Conservation (phyloP, 371 early-diverging fungal species). For the Mortierella sp. region DNA sequence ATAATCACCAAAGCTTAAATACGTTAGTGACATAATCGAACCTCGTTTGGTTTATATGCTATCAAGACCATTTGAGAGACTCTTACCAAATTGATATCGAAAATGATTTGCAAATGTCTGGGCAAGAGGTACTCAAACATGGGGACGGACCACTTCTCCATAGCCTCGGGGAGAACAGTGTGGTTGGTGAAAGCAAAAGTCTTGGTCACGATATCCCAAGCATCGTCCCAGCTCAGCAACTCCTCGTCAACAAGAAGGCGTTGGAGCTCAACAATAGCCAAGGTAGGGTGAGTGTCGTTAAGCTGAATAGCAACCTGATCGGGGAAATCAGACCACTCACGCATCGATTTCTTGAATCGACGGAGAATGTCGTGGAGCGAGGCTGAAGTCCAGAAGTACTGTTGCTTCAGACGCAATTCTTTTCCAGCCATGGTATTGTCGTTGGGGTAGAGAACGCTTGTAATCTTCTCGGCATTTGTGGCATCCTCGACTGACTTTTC, state of each 20-base stretch:
- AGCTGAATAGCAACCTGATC: slow-evolving; percentile 93
- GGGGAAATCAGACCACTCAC: slow-evolving; percentile 88
- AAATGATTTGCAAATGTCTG: slow-evolving; percentile 94
- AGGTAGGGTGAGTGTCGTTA: slow-evolving; percentile 88
- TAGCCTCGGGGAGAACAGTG: slow-evolving; percentile 95
- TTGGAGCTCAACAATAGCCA: slow-evolving; percentile 90
- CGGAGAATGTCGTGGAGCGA: slow-evolving; percentile 89
- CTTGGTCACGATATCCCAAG: slow-evolving; percentile 91
- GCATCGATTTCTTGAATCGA: slow-evolving; percentile 87
- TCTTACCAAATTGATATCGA: slow-evolving; percentile 88
- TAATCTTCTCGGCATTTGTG: slow-evolving; percentile 90
- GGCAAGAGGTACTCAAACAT: slow-evolving; percentile 89
- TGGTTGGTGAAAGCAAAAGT: slow-evolving; percentile 96
- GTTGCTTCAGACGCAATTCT: slow-evolving; percentile 93
- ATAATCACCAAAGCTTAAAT: neutral
- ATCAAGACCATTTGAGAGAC: neutral
- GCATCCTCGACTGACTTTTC: slow-evolving; percentile 90
- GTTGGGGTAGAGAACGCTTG: slow-evolving; percentile 93
- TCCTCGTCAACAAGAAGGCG: slow-evolving; percentile 91
- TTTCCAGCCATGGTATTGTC: slow-evolving; percentile 95
- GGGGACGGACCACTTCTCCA: slow-evolving; percentile 95
- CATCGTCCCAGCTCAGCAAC: slow-evolving; percentile 89
- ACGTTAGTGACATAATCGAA: neutral
- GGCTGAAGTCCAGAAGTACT: slow-evolving; percentile 93
- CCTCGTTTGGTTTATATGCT: neutral